These are phyloP conservation scores for Mycena capillaripes DNA, from an alignment of 768 basidiomycete genomes.

Conservation along the genomic window DNA sequence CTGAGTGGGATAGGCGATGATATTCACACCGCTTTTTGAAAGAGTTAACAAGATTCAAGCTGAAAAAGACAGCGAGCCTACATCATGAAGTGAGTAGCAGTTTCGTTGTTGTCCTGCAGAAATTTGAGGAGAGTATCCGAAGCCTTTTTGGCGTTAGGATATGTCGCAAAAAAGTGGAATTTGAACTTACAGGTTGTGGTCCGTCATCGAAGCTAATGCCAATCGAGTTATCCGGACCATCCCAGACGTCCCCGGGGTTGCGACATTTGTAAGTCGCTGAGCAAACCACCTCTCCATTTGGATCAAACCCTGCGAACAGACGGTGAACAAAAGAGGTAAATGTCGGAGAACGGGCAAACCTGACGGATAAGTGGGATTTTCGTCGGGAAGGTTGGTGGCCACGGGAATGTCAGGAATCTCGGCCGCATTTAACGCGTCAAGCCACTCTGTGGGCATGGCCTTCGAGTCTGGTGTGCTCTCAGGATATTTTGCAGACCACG, in stretches of 20 bases:
- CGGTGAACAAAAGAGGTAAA: not conserved
- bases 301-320: not conserved
- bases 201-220: conserved; percentile 88
- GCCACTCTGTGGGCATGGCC: conserved; percentile 20
- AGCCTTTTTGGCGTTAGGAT: conserved; percentile 43
- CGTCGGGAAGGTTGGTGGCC: conserved; percentile 52
- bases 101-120: conserved; percentile 72
- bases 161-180: not conserved
- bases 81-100: conserved; percentile 93
- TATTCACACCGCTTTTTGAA: conserved; percentile 60
- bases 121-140: conserved; percentile 72
- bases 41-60: not conserved
- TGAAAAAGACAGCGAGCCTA: not conserved
- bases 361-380: conserved; percentile 57
- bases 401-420: conserved; percentile 79
- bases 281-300: conserved; percentile 56
- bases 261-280: conserved; percentile 58
- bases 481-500: conserved; percentile 25
- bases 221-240: conserved; percentile 79
- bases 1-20: conserved; percentile 66
- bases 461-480: conserved; percentile 13
- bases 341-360: conserved; percentile 38
- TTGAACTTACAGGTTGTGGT: conserved; percentile 58
- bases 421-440: conserved; percentile 67
- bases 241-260: conserved; percentile 73